Percentiles rank a stretch among this genome's conserved stretches.
These are phyloP conservation scores for Colletotrichum karsti DNA, from an alignment of 2,329 filamentous ascomycete species.

Conservation along the genomic window DNA sequence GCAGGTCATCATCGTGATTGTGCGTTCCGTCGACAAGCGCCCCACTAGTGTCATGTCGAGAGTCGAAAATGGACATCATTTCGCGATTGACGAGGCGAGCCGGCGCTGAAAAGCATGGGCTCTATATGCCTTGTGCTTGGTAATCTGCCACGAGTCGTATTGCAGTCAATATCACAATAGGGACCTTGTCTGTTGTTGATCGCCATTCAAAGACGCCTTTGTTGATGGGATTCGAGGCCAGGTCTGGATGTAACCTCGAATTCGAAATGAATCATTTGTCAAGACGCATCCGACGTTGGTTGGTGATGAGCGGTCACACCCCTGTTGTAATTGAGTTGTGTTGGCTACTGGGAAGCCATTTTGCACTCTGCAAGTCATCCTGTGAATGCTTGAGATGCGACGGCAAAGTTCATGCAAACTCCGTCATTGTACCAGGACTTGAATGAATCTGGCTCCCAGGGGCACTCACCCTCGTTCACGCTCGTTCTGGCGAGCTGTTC, in stretches of 20 bases:
- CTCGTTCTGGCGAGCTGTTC: not conserved
- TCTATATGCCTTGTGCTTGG: slow-evolving; percentile 21
- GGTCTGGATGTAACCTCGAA: slow-evolving; percentile 16
- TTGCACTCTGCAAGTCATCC: not conserved
- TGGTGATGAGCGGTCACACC: not conserved
- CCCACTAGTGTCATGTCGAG: slow-evolving; percentile 17
- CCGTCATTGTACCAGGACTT: not conserved
- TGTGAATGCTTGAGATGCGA: slow-evolving; percentile 1
- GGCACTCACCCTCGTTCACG: not conserved
- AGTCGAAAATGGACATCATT: slow-evolving; percentile 1
- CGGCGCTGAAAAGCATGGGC: not conserved
- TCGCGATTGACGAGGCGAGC: slow-evolving; percentile 2
- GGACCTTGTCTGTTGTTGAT: not conserved
- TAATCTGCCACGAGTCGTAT: slow-evolving; percentile 23
- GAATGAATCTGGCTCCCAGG: not conserved
- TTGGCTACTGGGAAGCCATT: not conserved
- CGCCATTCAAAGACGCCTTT: not conserved
- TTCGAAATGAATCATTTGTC: not conserved
- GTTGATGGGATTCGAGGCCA: not conserved
- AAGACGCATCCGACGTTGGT: not conserved
- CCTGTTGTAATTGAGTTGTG: not conserved
- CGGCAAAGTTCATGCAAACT: slow-evolving; percentile 15
- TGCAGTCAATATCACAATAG: slow-evolving; percentile 17
- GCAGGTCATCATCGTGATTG: slow-evolving; percentile 29
- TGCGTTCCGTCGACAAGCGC: slow-evolving; percentile 10